Percentiles rank a stretch among this genome's conserved stretches.
Evolutionary conservation across 192 early-diverging fungal species (phyloP).

Genomic region (Coemansia erecta): DNA sequence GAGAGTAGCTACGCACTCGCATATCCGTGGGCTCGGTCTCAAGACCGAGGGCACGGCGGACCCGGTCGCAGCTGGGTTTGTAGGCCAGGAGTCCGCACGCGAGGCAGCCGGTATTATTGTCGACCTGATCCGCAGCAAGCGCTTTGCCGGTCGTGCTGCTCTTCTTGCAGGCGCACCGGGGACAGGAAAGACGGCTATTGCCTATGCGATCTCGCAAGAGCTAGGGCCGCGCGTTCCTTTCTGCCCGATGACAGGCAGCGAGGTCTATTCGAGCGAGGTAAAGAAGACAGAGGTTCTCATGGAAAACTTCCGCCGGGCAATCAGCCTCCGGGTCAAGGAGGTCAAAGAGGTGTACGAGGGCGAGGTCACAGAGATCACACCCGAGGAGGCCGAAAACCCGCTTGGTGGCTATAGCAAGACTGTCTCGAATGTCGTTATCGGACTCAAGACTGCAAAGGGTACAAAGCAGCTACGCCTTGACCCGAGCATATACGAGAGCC

Average conservation of each 20-base stretch:
- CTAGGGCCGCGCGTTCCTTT: slow-evolving; percentile 98
- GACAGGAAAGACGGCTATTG: slow-evolving; percentile 97
- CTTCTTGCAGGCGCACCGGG: slow-evolving; percentile 95
- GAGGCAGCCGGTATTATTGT: slow-evolving; percentile 95
- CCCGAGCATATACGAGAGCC: slow-evolving; percentile 94
- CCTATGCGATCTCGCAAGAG: slow-evolving; percentile 94
- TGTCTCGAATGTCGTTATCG: slow-evolving; percentile 92
- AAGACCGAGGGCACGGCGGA: slow-evolving; percentile 84
- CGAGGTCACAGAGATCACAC: slow-evolving; percentile 95
- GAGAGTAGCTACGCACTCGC: slow-evolving; percentile 93
- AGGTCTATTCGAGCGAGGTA: slow-evolving; percentile 96
- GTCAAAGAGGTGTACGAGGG: slow-evolving; percentile 99
- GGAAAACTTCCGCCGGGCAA: slow-evolving; percentile 97
- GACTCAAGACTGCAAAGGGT: slow-evolving; percentile 97
- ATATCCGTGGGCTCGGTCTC: slow-evolving; percentile 94
- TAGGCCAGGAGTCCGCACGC: slow-evolving; percentile 94
- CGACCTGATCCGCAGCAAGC: slow-evolving; percentile 92
- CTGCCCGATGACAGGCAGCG: slow-evolving; percentile 97
- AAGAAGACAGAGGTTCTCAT: slow-evolving; percentile 99
- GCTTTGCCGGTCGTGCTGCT: slow-evolving; percentile 95
- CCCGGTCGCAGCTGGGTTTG: slow-evolving; percentile 88
- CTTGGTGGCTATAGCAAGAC: slow-evolving; percentile 98
- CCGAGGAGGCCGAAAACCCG: slow-evolving; percentile 97
- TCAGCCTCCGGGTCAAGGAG: slow-evolving; percentile 95
- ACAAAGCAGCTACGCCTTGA: slow-evolving; percentile 97